A percentile compares a stretch with the other conserved stretches of the same genome.
Conservation (phyloP, 306 rosid species). For the Begonia loranthoides region DNA sequence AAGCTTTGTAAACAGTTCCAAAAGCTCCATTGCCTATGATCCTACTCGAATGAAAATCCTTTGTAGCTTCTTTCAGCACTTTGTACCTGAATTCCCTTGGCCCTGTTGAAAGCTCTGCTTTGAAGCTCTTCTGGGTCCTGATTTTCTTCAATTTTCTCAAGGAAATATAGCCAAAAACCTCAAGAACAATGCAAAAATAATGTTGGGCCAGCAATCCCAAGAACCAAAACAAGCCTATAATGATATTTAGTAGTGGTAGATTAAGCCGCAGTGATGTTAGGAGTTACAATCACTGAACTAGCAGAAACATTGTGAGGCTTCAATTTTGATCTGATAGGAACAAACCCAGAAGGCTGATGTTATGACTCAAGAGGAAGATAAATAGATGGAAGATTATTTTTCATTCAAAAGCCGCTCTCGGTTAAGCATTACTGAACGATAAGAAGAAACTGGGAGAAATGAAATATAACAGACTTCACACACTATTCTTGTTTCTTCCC, state of each 20-base stretch:
- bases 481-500: no score
- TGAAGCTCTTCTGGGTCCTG: constrained; percentile 22
- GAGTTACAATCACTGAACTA: constrained; percentile 18
- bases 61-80: constrained; percentile 49
- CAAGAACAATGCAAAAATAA: constrained; percentile 24
- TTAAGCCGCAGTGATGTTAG: constrained; percentile 12
- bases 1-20: constrained; percentile 74
- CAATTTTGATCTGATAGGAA: constrained; percentile 16
- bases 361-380: no score
- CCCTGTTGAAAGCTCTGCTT: constrained; percentile 32
- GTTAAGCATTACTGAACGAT: no score
- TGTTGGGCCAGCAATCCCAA: constrained; percentile 39
- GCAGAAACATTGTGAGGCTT: constrained; percentile 42
- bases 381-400: no score
- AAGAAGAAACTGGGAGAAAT: no score
- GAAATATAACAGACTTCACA: no score
- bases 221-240: constrained; percentile 27
- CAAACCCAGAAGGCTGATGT: constrained; percentile 27
- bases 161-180: constrained; percentile 33
- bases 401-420: no score
- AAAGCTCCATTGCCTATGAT: constrained; percentile 70
- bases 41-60: constrained; percentile 60
- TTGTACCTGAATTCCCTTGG: constrained; percentile 58
- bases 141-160: constrained; percentile 27
- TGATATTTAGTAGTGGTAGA: constrained; percentile 5